Conservation (phyloP, 148 eudicot genomes). For the Selenicereus undatus region DNA sequence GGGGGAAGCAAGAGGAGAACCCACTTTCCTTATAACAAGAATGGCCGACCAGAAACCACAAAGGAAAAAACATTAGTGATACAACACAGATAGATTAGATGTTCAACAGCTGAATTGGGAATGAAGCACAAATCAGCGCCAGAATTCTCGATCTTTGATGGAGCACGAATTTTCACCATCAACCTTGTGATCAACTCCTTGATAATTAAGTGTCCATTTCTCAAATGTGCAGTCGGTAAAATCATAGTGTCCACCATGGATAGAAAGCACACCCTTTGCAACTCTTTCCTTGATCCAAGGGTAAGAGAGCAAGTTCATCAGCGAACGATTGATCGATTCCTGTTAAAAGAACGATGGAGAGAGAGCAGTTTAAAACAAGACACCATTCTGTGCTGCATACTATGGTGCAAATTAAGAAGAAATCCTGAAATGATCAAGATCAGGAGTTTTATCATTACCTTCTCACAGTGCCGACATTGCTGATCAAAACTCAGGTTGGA, state of each 20-base stretch:
- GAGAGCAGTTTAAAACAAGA: background rate
- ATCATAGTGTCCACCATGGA: conserved; percentile 94
- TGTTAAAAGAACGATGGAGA: conserved; percentile 22
- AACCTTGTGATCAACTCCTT: conserved; percentile 22
- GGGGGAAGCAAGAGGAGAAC: background rate
- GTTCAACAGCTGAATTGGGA: background rate
- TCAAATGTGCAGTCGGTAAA: conserved; percentile 83
- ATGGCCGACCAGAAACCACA: background rate
- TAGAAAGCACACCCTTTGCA: conserved; percentile 50
- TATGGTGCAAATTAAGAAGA: background rate
- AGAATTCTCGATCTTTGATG: conserved; percentile 58
- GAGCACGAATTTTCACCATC: conserved; percentile 31
- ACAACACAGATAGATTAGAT: conserved; percentile 10
- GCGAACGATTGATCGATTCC: conserved; percentile 84
- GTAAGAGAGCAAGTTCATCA: conserved; percentile 74
- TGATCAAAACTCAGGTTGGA: conserved; percentile 77
- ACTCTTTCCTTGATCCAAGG: conserved; percentile 96
- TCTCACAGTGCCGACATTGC: conserved; percentile 92
- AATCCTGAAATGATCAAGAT: background rate
- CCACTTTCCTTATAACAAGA: background rate
- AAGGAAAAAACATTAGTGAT: conserved; percentile 13
- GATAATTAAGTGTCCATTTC: conserved; percentile 84
- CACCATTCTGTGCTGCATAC: background rate
- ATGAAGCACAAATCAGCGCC: conserved; percentile 38
- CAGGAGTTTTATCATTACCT: conserved; percentile 36